A percentile compares a stretch with the other conserved stretches of the same genome.
Conservation (phyloP, 495 filamentous ascomycete genomes). For the Neurospora pannonica region DNA sequence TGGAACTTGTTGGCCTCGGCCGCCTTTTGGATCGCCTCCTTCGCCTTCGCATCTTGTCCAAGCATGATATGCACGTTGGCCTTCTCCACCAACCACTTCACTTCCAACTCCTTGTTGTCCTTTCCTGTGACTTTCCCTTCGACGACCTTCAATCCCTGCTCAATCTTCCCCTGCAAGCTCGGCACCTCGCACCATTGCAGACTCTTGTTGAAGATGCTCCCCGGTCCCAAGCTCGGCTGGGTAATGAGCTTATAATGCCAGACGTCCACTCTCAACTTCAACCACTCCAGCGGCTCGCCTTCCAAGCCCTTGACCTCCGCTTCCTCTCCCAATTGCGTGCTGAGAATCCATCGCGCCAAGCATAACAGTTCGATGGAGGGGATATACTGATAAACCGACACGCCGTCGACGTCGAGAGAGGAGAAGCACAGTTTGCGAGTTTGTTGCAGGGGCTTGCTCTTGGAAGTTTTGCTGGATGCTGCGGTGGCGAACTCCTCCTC, state of each 20-base stretch:
- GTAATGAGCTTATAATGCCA: constrained; percentile 83
- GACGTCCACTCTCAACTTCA: constrained; percentile 62
- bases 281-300: constrained; percentile 29
- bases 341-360: constrained; percentile 62
- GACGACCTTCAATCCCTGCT: constrained; percentile 36
- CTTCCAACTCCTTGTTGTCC: constrained; percentile 34
- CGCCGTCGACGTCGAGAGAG: constrained; percentile 71
- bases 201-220: constrained; percentile 31
- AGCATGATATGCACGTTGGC: constrained; percentile 79
- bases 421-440: constrained; percentile 38
- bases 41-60: constrained; percentile 68
- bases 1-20: constrained; percentile 56
- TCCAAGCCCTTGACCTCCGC: not conserved
- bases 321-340: constrained; percentile 19
- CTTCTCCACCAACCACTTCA: constrained; percentile 67
- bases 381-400: constrained; percentile 74
- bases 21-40: constrained; percentile 57
- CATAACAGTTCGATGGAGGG: constrained; percentile 74
- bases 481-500: constrained; percentile 19
- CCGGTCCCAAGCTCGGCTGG: constrained; percentile 54
- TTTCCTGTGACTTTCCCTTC: constrained; percentile 30
- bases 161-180: constrained; percentile 38
- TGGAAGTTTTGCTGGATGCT: constrained; percentile 5
- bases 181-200: constrained; percentile 41
- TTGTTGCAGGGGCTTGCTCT: not conserved